phyloP scores from a whole-genome alignment of 1,284 basidiomycete genomes.

The Hypsizygus ulmarius region DNA sequence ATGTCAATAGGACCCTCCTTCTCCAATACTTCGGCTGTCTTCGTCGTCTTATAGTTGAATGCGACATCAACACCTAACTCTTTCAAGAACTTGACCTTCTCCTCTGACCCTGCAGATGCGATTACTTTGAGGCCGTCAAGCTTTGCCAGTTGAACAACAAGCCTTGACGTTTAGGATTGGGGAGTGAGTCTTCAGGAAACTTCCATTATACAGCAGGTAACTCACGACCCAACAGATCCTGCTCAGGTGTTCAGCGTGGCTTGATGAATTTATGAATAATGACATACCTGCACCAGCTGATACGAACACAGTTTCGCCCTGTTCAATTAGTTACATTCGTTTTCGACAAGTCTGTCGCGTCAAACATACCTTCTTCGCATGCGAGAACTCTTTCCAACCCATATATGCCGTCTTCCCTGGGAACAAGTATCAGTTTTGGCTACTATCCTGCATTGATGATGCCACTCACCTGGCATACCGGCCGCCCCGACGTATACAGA shows the following conservation, averaged over 20 bases:
- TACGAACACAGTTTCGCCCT: conserved; percentile 58
- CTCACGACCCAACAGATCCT: conserved; percentile 41
- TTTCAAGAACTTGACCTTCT: conserved; percentile 66
- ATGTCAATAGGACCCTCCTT: conserved; percentile 57
- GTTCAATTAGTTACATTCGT: background rate
- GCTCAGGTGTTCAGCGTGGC: background rate
- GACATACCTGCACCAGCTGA: conserved; percentile 46
- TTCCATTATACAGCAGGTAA: background rate
- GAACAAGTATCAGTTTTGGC: conserved; percentile 4
- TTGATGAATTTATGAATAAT: background rate
- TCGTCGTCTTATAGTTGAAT: conserved; percentile 71
- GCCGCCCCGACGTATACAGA: conserved; percentile 30
- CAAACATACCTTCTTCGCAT: conserved; percentile 34
- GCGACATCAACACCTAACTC: conserved; percentile 66
- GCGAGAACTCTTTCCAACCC: conserved; percentile 38
- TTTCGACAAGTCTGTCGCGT: background rate
- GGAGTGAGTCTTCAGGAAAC: background rate
- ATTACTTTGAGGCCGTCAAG: conserved; percentile 65
- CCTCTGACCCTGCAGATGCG: conserved; percentile 68
- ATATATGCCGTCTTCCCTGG: conserved; percentile 40
- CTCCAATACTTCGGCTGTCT: conserved; percentile 50
- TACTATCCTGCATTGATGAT: too few species aligned
- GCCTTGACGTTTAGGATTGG: conserved; percentile 19
- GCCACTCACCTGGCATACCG: conserved; percentile 32
- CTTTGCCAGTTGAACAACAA: conserved; percentile 64